Conservation (phyloP, 768 basidiomycete species). For the Mycena belliarum region DNA sequence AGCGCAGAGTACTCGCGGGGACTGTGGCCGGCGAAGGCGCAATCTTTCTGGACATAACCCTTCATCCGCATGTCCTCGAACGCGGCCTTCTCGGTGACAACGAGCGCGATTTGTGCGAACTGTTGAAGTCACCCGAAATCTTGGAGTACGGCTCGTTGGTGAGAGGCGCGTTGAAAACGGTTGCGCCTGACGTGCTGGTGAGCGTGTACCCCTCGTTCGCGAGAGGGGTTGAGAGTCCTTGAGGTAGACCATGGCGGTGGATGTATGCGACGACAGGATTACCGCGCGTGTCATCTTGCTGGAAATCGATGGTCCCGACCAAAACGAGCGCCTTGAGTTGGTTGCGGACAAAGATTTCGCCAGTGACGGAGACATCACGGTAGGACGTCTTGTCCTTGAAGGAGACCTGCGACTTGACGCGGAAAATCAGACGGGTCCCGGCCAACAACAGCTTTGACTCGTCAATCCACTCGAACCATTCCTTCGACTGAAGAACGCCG, state of each 20-base stretch:
- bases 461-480: slow-evolving; percentile 97
- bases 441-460: slow-evolving; percentile 72
- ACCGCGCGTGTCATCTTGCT: slow-evolving; percentile 84
- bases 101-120: slow-evolving; percentile 97
- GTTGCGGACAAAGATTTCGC: slow-evolving; percentile 85
- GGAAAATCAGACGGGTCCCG: slow-evolving; percentile 88
- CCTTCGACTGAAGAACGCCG: slow-evolving; percentile 91
- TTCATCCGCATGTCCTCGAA: slow-evolving; percentile 98
- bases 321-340: slow-evolving; percentile 87
- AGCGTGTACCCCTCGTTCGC: slow-evolving; percentile 87
- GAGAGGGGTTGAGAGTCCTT: slow-evolving; percentile 77
- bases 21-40: slow-evolving; percentile 96
- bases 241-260: slow-evolving; percentile 82
- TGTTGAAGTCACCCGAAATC: slow-evolving; percentile 99
- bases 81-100: slow-evolving; percentile 97
- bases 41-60: slow-evolving; percentile 89
- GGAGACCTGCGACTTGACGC: slow-evolving; percentile 78
- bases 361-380: slow-evolving; percentile 77
- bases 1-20: slow-evolving; percentile 98
- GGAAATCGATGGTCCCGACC: slow-evolving; percentile 86
- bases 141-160: slow-evolving; percentile 96
- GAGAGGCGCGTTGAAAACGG: slow-evolving; percentile 77
- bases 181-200: slow-evolving; percentile 57
- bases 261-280: slow-evolving; percentile 94
- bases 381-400: slow-evolving; percentile 92